Base-by-base conservation (phyloP, 116 monocot species). In the Phalaenopsis hybrid region DNA sequence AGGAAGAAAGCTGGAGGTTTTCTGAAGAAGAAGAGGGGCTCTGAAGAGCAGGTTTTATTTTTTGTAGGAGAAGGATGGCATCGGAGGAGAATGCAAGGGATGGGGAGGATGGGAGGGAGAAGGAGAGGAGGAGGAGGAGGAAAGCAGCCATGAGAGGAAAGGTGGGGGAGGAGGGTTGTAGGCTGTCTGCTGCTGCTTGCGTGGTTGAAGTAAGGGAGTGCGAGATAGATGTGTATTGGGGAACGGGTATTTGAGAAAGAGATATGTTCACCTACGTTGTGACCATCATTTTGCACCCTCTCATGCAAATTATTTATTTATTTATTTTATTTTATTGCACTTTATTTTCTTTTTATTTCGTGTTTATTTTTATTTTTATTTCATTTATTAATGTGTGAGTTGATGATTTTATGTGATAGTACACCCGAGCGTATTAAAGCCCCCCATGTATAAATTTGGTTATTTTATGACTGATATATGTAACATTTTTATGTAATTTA, bases 1-100 rank as follows among this genome's bases (percentile, higher is more conserved):
- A 96, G 3, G 92, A 85, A 55, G 94, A 86, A 41, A 96, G 92
- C 86, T 96, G 81, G 33, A 87, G 57, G 88, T 96, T 96, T 45
- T 81, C 46, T 8, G 46, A 41, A 5, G 37, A 37, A 37, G 81
- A 46, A 44, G 83, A 1, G 45, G 76, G 17, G 20, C 91, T 91
- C 79, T 86, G 77, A 9, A 96, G 87, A 0, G 96, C 84, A 0
- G 93, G 91, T 81, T 93, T 96, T 70, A 96, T 87, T 75, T 87
- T 90, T 7, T 79, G 9, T 8, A 96, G 79, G 50, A 96, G 91
- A 18, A 92, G 83, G 17, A 78, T 16, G 7, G 83, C 86, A 76
- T 96, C 96, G 3, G 91, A 76, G 46, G 83, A 78, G 44, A 74
- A 50, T 4, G 82, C 1, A 43, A 83, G 37, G 3, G 81, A 33